Base-by-base conservation (phyloP, 2,329 filamentous ascomycete genomes). In the Rhynchosporium secalis region DNA sequence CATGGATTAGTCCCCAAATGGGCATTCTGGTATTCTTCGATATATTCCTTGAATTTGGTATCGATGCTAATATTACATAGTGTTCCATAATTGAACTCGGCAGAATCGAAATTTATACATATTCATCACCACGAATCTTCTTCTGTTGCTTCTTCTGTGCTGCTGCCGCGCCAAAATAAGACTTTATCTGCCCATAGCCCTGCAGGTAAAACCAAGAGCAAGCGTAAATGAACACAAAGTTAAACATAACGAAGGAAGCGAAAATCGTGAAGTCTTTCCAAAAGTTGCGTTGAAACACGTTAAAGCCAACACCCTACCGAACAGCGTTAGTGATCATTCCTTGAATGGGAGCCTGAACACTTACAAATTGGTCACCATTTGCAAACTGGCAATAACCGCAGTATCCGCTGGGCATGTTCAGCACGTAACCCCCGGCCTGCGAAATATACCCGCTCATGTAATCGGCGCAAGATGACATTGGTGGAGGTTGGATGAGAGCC, bases 351-450 rank as follows among this genome's bases (percentile, higher is more conserved):
- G 43, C 29, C 13, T 33, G 9, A 26, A 49, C 12, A 49, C 46
- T 49, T 49, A 49, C 46, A 31, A 49, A 49, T 9, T 49, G 46
- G 46, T 49, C 46, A 31, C 46, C 46, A 26, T 49, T 49, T 28
- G 46, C 46, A 49, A 49, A 49, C 46, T 49, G 46, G 46, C 46
- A 49, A 49, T 49, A 49, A 31, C 46, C 46, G 46, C 46, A 49
- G 46, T 31, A 13, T 5, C 46, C 46, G 28, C 29, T 28, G 28
- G 46, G 28, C 28, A 49, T 31, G 46, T 26, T 49, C 26, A 31
- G 26, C 46, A 49, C 46, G 31, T 48, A 46, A n/a, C 43, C 46
- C 26, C 46, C 46, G 7, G 26, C 46, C 7, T 48, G 20, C 46
- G 28, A 1, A 1, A 48, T 26, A 48, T 51, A 51, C 29, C 10